These are phyloP conservation scores for Hypoxylon intermedium DNA, from an alignment of 495 filamentous ascomycete genomes.

Conservation along the genomic window DNA sequence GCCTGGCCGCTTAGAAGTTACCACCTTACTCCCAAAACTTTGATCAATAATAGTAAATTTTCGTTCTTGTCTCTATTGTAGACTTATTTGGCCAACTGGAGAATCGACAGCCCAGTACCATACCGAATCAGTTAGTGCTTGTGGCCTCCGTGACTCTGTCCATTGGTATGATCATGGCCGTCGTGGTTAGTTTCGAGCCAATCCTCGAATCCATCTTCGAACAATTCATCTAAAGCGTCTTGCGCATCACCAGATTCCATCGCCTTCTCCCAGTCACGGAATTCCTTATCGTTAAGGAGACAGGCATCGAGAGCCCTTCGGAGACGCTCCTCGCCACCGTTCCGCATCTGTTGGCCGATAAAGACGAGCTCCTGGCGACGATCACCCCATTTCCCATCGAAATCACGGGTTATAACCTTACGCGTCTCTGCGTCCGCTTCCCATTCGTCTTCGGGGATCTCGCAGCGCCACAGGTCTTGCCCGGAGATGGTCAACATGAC, in stretches of 20 bases:
- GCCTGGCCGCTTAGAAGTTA: too few relatives aligned
- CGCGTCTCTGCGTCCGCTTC: slow-evolving; percentile 25
- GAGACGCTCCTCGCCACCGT: slow-evolving; percentile 46
- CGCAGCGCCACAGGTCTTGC: slow-evolving; percentile 62
- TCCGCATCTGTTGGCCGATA: slow-evolving; percentile 59
- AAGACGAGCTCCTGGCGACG: slow-evolving; percentile 67
- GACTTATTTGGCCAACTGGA: too few relatives aligned
- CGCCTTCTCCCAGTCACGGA: slow-evolving; percentile 57
- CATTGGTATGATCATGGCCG: slow-evolving; percentile 44
- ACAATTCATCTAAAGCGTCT: slow-evolving; percentile 51
- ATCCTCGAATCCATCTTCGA: slow-evolving; percentile 65
- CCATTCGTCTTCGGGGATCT: slow-evolving; percentile 54
- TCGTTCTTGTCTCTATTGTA: too few relatives aligned
- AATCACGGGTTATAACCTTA: slow-evolving; percentile 33
- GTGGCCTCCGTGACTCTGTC: slow-evolving; percentile 16
- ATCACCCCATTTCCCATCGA: slow-evolving; percentile 61
- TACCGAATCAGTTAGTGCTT: slow-evolving; percentile 3
- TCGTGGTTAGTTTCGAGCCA: slow-evolving; percentile 56
- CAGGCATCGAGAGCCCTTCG: slow-evolving; percentile 56
- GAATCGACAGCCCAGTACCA: too few relatives aligned
- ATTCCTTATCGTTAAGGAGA: slow-evolving; percentile 58
- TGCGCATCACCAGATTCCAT: slow-evolving; percentile 52
- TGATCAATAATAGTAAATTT: too few relatives aligned
- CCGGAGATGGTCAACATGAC: slow-evolving; percentile 63
- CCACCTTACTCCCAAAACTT: too few relatives aligned